Evolutionary conservation across 352 stramenopile species (phyloP).

Genomic region (Pythium guiyangense): DNA sequence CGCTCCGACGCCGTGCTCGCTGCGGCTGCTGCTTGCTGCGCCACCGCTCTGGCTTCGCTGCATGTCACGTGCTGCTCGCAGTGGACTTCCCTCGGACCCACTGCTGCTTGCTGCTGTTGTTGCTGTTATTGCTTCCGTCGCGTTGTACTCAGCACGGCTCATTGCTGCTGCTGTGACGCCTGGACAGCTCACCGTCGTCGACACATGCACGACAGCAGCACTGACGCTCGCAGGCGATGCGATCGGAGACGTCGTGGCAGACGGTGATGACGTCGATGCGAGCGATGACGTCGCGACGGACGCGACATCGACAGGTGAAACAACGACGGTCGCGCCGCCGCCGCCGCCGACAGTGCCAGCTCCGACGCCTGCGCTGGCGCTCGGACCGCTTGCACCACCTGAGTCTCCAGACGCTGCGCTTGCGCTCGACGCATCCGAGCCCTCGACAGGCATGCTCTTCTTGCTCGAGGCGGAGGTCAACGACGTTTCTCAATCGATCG

Average conservation of each 20-base stretch:
- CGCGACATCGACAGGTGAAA: conserved; percentile 3
- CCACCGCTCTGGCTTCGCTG: not conserved
- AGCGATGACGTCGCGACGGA: conserved; percentile 7
- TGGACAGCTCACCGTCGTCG: conserved; percentile 11
- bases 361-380: not conserved
- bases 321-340: conserved; percentile 8
- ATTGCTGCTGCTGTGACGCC: conserved; percentile 10
- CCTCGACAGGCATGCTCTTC: too few species aligned
- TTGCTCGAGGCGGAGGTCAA: too few species aligned
- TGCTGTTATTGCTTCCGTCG: not conserved
- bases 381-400: not conserved
- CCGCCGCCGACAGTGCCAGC: not conserved
- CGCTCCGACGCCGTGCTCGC: not conserved
- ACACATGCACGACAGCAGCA: conserved; percentile 1
- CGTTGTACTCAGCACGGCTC: conserved; percentile 9
- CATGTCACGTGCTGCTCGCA: not conserved
- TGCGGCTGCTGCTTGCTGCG: not conserved
- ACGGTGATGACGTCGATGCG: conserved; percentile 7
- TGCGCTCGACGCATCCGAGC: too few species aligned
- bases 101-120: conserved; percentile 5
- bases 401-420: not conserved
- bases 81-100: conserved; percentile 1
- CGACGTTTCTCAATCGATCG: too few species aligned
- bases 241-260: conserved; percentile 12
- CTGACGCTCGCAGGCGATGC: conserved; percentile 13